These are phyloP conservation scores for Vaccinium macrocarpon DNA, from an alignment of 148 eudicot species.

Conservation along the genomic window DNA sequence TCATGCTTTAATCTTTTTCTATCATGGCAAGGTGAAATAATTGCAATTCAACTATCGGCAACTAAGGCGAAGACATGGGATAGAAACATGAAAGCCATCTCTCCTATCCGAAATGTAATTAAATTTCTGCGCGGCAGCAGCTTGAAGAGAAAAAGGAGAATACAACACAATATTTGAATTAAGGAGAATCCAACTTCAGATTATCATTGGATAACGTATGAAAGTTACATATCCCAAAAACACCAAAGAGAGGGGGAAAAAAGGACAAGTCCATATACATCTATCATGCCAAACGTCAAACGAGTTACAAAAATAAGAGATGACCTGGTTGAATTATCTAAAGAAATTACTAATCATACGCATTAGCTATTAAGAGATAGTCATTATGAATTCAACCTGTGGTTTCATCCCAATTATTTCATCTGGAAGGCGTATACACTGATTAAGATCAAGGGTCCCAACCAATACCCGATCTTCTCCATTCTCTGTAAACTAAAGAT, in stretches of 20 bases:
- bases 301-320: neutral
- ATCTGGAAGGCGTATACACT: constrained; percentile 81
- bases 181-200: neutral
- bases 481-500: constrained; percentile 48
- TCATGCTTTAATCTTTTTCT: neutral
- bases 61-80: neutral
- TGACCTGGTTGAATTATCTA: neutral
- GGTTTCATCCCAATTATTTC: constrained; percentile 82
- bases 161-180: neutral
- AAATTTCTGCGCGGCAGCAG: neutral
- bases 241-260: neutral
- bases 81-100: neutral
- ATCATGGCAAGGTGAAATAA: neutral
- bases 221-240: neutral
- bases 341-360: neutral
- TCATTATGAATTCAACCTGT: constrained; percentile 31
- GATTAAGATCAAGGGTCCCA: constrained; percentile 83
- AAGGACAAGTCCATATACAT: neutral
- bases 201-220: neutral
- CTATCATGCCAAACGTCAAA: neutral
- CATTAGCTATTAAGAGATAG: neutral
- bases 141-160: neutral
- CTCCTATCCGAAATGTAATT: neutral
- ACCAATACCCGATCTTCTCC: constrained; percentile 71
- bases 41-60: neutral